Percentiles rank a stretch among this genome's conserved stretches.
phyloP scores from a whole-genome alignment of 257 asterid species.

The Gynochthodes officinalis region DNA sequence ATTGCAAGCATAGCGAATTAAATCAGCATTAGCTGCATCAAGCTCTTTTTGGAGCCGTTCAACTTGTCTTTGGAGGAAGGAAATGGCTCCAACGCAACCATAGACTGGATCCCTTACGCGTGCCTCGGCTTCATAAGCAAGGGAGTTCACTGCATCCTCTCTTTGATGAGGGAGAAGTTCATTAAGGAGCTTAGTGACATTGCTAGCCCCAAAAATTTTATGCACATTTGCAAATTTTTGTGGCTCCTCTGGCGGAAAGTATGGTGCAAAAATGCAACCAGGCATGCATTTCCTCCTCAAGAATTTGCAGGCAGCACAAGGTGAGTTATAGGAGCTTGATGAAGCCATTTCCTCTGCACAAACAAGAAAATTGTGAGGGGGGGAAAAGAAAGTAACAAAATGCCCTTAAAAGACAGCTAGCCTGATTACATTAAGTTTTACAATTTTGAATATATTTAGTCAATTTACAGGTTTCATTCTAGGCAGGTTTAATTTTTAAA shows the following conservation, averaged over 20 bases:
- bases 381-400: not conserved
- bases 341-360: conserved; percentile 39
- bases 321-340: conserved; percentile 45
- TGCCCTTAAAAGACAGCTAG: not conserved
- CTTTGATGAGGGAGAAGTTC: conserved; percentile 46
- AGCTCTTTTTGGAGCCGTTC: conserved; percentile 43
- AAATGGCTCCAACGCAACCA: conserved; percentile 48
- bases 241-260: conserved; percentile 49
- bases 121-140: conserved; percentile 51
- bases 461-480: not conserved
- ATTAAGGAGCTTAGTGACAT: conserved; percentile 41
- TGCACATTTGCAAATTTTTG: conserved; percentile 49
- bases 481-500: not conserved
- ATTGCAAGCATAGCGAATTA: conserved; percentile 36
- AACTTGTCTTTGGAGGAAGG: conserved; percentile 42
- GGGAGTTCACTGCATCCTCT: conserved; percentile 48
- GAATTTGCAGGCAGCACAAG: conserved; percentile 61
- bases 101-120: conserved; percentile 48
- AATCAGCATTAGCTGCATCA: conserved; percentile 33
- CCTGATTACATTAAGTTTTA: not conserved
- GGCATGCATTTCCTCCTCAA: conserved; percentile 43
- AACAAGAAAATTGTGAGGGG: not conserved
- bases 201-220: conserved; percentile 49
- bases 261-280: conserved; percentile 40
- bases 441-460: not conserved